Percentiles rank a stretch among this genome's conserved stretches.
Conservation (phyloP, 2,329 filamentous ascomycete species). For the Davidsoniella neocaledoniae region DNA sequence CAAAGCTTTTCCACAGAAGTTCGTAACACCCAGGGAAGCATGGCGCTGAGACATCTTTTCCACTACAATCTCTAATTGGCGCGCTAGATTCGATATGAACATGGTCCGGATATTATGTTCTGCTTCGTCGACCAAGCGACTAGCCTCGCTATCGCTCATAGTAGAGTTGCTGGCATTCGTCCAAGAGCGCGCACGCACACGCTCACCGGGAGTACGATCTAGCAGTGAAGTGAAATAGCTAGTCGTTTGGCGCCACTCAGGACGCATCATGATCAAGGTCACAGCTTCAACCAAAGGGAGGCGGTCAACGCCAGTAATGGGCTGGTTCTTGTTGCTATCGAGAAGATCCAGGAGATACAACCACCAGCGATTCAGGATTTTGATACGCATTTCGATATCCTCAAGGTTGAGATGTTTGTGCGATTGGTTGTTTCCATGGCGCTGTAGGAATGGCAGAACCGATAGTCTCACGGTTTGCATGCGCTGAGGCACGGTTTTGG, state of each 20-base stretch:
- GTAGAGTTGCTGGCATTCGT: conserved; percentile 41
- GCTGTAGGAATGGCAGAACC: conserved; percentile 61
- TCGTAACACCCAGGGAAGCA: conserved; percentile 47
- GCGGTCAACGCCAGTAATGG: conserved; percentile 69
- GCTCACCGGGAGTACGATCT: conserved; percentile 37
- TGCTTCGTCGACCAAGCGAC: conserved; percentile 45
- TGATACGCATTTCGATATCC: conserved; percentile 63
- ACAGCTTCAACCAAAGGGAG: conserved; percentile 65
- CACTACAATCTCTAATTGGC: conserved; percentile 74
- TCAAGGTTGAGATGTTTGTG: conserved; percentile 50
- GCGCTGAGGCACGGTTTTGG: conserved; percentile 47
- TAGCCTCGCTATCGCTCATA: conserved; percentile 47
- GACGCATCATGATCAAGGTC: conserved; percentile 68
- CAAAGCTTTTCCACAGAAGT: conserved; percentile 78
- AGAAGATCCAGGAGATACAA: conserved; percentile 65
- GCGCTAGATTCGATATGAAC: conserved; percentile 64
- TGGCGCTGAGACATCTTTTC: conserved; percentile 74
- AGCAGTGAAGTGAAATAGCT: conserved; percentile 47
- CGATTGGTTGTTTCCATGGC: conserved; percentile 50
- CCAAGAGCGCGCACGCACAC: conserved; percentile 27
- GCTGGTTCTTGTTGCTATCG: conserved; percentile 44
- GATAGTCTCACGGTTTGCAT: conserved; percentile 56
- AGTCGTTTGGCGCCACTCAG: conserved; percentile 68
- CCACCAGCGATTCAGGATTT: conserved; percentile 86
- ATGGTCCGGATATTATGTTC: conserved; percentile 80